Conservation (phyloP, 2,329 filamentous ascomycete species). For the Alternaria sp. region DNA sequence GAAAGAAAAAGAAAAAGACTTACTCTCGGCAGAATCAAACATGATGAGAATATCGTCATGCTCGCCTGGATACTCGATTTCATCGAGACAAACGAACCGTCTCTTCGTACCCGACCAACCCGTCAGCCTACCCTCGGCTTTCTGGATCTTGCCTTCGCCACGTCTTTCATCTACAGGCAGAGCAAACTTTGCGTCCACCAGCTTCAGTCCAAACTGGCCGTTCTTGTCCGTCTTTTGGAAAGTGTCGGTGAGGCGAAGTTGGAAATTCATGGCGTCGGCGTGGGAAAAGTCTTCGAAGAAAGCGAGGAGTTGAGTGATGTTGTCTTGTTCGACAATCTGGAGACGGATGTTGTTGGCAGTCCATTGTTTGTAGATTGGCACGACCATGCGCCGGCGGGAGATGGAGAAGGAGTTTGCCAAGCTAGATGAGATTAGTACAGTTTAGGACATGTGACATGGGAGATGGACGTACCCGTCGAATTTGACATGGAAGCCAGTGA, state of each 20-base stretch:
- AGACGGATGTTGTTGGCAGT: constrained; percentile 81
- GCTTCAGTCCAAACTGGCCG: constrained; percentile 73
- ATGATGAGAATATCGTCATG: constrained; percentile 89
- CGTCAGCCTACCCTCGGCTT: constrained; percentile 58
- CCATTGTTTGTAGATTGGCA: constrained; percentile 94
- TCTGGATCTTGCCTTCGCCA: constrained; percentile 59
- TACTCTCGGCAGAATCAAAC: constrained; percentile 82
- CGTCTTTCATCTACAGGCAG: constrained; percentile 68
- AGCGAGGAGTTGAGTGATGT: constrained; percentile 77
- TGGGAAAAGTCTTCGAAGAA: constrained; percentile 91
- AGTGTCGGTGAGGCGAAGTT: constrained; percentile 81
- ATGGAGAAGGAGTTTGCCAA: constrained; percentile 80
- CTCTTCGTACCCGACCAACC: constrained; percentile 66
- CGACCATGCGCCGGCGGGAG: constrained; percentile 83
- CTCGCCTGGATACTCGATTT: constrained; percentile 88
- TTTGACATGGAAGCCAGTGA: constrained; percentile 79
- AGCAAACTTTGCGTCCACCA: constrained; percentile 91
- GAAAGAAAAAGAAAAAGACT: constrained; percentile 47
- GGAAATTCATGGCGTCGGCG: constrained; percentile 87
- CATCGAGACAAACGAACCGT: constrained; percentile 83
- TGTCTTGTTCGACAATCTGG: constrained; percentile 80
- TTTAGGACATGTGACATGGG: not conserved
- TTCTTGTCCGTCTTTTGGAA: constrained; percentile 69
- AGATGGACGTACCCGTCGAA: constrained; percentile 44
- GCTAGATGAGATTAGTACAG: constrained; percentile 36